These are phyloP conservation scores for Triangularia verruculosa DNA, from an alignment of 2,329 filamentous ascomycete species.

Conservation along the genomic window DNA sequence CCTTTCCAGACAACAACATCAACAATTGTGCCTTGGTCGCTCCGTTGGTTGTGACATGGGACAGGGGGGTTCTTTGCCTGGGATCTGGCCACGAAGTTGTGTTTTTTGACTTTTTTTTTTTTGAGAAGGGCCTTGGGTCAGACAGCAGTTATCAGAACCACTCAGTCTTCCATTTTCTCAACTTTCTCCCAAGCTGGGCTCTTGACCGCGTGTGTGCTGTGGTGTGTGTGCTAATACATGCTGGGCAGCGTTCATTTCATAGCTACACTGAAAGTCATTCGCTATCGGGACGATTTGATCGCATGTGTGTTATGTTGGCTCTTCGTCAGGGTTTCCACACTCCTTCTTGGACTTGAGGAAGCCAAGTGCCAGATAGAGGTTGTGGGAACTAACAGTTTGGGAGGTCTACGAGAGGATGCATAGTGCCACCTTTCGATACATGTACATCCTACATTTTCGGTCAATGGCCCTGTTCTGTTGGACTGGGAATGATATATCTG, in stretches of 20 bases:
- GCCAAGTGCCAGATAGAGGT: too few relatives aligned
- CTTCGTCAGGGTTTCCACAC: too few relatives aligned
- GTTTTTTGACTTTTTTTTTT: neutral
- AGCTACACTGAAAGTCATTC: neutral
- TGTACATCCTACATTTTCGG: too few relatives aligned
- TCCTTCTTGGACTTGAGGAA: too few relatives aligned
- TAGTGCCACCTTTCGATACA: too few relatives aligned
- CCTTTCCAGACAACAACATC: conserved; percentile 8
- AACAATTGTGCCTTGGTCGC: neutral
- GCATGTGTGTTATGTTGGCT: neutral
- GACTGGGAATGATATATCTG: too few relatives aligned
- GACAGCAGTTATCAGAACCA: neutral
- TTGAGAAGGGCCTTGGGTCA: neutral
- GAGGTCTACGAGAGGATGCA: too few relatives aligned
- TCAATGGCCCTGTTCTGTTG: too few relatives aligned
- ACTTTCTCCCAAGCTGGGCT: neutral
- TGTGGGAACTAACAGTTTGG: too few relatives aligned
- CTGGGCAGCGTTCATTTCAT: neutral
- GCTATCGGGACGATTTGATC: neutral
- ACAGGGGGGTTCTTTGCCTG: neutral
- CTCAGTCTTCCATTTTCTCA: neutral
- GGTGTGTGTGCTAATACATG: neutral
- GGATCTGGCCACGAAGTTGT: neutral
- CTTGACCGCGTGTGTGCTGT: conserved; percentile 4
- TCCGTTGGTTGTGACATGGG: neutral